Base-by-base conservation (phyloP, 257 asterid genomes). In the Apocynum venetum region DNA sequence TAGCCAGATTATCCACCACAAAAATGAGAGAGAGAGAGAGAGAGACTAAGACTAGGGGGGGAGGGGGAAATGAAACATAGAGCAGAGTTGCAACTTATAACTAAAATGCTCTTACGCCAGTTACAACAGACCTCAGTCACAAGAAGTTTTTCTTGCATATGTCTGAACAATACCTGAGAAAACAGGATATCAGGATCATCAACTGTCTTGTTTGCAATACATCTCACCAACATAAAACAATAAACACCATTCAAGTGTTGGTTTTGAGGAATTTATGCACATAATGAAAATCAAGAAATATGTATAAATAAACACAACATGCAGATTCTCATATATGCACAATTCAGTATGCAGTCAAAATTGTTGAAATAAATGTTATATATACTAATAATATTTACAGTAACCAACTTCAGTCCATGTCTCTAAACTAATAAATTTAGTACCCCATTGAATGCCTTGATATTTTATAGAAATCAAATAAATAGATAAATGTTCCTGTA, bases 71-170 rank as follows among this genome's bases (percentile, higher is more conserved):
- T 1, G 35, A 17, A 56, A 56, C 38, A 66, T 25, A 20, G 72
- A 67, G 14, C 51, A 43, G 36, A 67, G 52, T 67, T 67, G 41
- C 35, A 41, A 41, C 49, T 43, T 41, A 40, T 41, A 36, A 53
- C 63, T 60, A 73, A 44, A 46, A 36, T 8, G 38, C 66, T 78
- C 72, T 60, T 36, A 44, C 19, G 15, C 40, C 31, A 43, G 11
- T 64, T 61, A 68, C 47, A 83, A 76, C 91, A 81, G 87, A 94
- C 98, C 97, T 92, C 98, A 31, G 94, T 93, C 61, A 90, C 87
- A 80, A 89, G 92, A 85, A 96, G 97, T 82, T 93, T 97, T 83
- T 96, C 99, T 76, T 92, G 98, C 89, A 96, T 88, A 87, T 96
- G 98, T 85, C 97, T 87, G 78, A 93, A 96, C 80, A 96, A 84